These are phyloP conservation scores for Tuber umbilicatum DNA, from an alignment of 495 filamentous ascomycete genomes.

Conservation along the genomic window DNA sequence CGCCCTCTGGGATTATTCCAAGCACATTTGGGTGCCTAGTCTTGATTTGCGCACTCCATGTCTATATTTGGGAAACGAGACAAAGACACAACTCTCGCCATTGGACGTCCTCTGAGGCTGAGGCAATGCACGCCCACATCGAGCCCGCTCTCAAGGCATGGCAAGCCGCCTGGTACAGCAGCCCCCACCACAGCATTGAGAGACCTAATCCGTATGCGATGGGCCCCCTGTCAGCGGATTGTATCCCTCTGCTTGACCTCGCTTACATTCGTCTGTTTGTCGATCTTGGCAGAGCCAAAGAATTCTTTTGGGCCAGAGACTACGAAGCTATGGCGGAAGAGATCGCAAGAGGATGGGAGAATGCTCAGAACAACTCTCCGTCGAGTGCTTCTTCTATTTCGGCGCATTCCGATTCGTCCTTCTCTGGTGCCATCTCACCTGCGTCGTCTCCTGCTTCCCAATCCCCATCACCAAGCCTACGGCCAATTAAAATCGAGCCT, in stretches of 20 bases:
- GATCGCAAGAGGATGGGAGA: constrained; percentile 61
- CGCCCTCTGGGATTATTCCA: constrained; percentile 53
- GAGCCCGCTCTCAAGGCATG: constrained; percentile 91
- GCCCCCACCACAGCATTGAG: constrained; percentile 78
- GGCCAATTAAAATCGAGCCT: constrained; percentile 40
- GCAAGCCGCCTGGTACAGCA: constrained; percentile 89
- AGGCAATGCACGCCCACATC: constrained; percentile 93
- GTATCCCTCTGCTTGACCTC: constrained; percentile 87
- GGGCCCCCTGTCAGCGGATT: constrained; percentile 84
- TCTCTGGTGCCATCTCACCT: constrained; percentile 49
- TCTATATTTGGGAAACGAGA: constrained; percentile 97
- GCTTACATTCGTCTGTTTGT: constrained; percentile 92
- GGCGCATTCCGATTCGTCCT: constrained; percentile 51
- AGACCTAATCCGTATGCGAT: constrained; percentile 83
- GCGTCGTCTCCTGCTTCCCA: constrained; percentile 53
- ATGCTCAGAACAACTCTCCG: constrained; percentile 37
- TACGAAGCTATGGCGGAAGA: constrained; percentile 91
- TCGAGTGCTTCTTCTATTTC: constrained; percentile 48
- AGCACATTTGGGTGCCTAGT: constrained; percentile 93
- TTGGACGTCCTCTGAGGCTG: constrained; percentile 87
- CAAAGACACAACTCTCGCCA: constrained; percentile 82
- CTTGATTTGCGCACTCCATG: constrained; percentile 91
- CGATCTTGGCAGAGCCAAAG: constrained; percentile 82
- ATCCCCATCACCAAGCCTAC: constrained; percentile 46
- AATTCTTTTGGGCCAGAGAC: constrained; percentile 89